A percentile compares a stretch with the other conserved stretches of the same genome.
phyloP scores from a whole-genome alignment of 2,329 filamentous ascomycete genomes.

The Tolypocladium tropicale region DNA sequence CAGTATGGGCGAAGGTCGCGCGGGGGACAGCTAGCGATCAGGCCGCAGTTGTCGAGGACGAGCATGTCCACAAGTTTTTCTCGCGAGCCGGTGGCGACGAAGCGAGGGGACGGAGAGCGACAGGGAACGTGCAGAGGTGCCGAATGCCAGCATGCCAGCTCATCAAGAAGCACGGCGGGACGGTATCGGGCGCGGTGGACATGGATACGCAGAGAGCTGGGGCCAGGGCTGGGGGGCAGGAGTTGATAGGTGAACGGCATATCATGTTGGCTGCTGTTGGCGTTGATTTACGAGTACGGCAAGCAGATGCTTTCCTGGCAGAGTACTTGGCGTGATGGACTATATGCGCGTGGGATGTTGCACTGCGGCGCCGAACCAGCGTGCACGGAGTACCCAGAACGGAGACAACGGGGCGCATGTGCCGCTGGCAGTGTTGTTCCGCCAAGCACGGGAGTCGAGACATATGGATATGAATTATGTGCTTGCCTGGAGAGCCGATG shows the following conservation, averaged over 20 bases:
- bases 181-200: too few species aligned
- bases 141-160: not conserved
- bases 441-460: not conserved
- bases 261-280: not conserved
- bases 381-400: not conserved
- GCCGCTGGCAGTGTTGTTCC: not conserved
- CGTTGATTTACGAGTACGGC: not conserved
- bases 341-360: too few species aligned
- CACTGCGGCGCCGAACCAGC: too few species aligned
- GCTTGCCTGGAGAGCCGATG: too few species aligned
- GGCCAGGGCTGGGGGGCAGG: not conserved
- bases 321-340: too few species aligned
- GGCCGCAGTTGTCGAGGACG: too few species aligned
- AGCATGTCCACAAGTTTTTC: not conserved
- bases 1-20: too few species aligned
- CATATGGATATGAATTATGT: too few species aligned
- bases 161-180: too few species aligned
- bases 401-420: not conserved
- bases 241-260: not conserved
- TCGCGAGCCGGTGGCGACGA: not conserved
- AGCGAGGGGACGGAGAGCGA: not conserved
- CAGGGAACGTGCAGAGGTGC: not conserved
- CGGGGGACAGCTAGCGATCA: too few species aligned
- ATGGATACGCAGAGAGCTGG: not conserved
- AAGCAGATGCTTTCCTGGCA: too few species aligned